Base-by-base conservation (phyloP, 352 stramenopile species). In the Globisporangium solare region DNA sequence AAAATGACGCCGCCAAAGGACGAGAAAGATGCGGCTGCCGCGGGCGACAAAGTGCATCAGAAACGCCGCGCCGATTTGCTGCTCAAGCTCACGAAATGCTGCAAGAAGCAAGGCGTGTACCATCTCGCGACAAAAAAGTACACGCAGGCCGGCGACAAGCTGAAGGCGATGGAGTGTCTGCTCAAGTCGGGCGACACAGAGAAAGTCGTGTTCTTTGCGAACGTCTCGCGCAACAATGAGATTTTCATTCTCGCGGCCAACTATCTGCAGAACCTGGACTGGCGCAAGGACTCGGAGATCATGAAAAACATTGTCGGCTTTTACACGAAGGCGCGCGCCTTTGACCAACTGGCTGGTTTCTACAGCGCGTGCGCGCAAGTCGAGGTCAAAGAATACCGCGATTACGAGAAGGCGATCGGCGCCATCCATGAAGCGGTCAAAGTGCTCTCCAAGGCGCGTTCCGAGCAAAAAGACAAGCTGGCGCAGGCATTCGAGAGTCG, bases 41-140 rank as follows among this genome's bases (percentile, higher is more conserved):
- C n/a, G 12, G 66, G 61, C 2, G 71, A 81, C 56, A 78, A 76
- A 54, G 56, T 49, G 7, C 68, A 63, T 39, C 71, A 67, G 47
- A 92, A 93, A 54, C 60, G 61, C 17, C 79, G 92, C 22, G 83
- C 83, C 0, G 84, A 95, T 15, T 54, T 98, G 12, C 63, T 98
- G 24, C 68, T 87, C n/a, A 89, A 95, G 60, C 71, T 98, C 15
- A 95, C 93, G 10, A 95, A 94, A 47, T 89, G 73, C 61, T 97
- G 87, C 66, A 97, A 97, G 60, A 87, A 96, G 35, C 95, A 98
- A 69, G 81, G 88, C 6, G 81, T 85, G 51, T 97, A 94, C 65
- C 87, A 96, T 51, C 64, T 98, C 32, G 95, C 95, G 17, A 97
- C 88, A 35, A 98, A 98, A 59, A 98, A 98, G 56, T 98, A 98